Percentiles rank a stretch among this genome's conserved stretches.
Conservation (phyloP, 305 asterid species). For the Caryopteris hybrid region DNA sequence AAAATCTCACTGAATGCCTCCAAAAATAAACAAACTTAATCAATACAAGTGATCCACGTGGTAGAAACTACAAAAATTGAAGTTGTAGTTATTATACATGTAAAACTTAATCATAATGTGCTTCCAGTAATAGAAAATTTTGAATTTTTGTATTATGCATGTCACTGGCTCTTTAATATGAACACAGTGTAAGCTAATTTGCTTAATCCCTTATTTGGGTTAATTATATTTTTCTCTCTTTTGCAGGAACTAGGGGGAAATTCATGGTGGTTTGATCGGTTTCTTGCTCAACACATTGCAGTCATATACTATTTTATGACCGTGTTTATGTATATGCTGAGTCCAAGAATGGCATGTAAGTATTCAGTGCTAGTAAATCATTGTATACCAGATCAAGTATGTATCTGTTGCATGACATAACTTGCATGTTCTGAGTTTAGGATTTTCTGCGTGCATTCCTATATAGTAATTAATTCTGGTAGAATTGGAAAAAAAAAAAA, state of each 20-base stretch:
- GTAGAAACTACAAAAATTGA: background rate
- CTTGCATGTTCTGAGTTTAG: background rate
- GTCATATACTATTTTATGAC: constrained; percentile 79
- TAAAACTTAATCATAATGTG: background rate
- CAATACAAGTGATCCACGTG: background rate
- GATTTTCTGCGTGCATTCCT: no score
- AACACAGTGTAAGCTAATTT: background rate
- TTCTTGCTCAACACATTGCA: constrained; percentile 87
- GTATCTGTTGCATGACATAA: constrained; percentile 5
- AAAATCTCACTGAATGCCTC: background rate
- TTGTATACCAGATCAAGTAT: background rate
- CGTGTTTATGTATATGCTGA: constrained; percentile 74
- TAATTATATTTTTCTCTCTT: background rate
- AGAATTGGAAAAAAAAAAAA: background rate
- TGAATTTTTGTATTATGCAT: background rate
- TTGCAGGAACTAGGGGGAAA: constrained; percentile 96
- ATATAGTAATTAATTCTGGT: no score
- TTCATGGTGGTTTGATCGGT: constrained; percentile 95
- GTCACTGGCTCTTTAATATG: background rate
- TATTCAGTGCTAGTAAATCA: constrained; percentile 15
- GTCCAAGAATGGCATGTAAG: constrained; percentile 99
- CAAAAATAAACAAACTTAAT: background rate
- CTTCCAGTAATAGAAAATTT: background rate
- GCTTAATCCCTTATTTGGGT: background rate
- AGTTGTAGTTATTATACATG: background rate